Evolutionary conservation across 768 basidiomycete species (phyloP).

Genomic region (Amanita rubescens): DNA sequence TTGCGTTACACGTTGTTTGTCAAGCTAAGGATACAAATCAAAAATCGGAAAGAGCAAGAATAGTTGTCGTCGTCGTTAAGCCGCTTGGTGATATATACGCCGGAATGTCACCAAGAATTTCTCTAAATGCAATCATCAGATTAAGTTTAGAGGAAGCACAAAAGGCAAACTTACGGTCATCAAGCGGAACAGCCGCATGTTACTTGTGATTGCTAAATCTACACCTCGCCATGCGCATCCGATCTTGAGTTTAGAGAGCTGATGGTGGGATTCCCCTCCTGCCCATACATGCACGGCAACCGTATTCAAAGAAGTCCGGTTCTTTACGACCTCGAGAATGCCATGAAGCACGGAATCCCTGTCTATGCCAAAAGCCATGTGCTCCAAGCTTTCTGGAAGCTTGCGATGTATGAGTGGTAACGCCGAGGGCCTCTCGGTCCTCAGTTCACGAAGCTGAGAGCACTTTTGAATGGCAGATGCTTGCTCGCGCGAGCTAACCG

Average conservation of each 20-base stretch:
- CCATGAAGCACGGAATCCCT: constrained; percentile 45
- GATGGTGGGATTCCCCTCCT: constrained; percentile 40
- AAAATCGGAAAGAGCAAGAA: background rate
- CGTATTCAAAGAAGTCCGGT: constrained; percentile 32
- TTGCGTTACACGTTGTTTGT: background rate
- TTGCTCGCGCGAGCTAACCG: constrained; percentile 41
- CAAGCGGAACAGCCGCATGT: constrained; percentile 46
- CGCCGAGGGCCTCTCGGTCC: constrained; percentile 38
- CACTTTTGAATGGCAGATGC: constrained; percentile 40
- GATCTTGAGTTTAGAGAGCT: constrained; percentile 49
- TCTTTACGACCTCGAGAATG: constrained; percentile 49
- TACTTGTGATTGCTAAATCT: constrained; percentile 40
- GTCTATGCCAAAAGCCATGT: constrained; percentile 56
- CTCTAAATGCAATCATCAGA: constrained; percentile 10
- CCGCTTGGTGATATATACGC: background rate
- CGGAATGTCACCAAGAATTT: background rate
- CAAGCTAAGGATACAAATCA: constrained; percentile 9
- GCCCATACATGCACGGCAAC: constrained; percentile 51
- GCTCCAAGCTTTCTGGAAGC: constrained; percentile 27
- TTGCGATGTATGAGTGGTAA: background rate
- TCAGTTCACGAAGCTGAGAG: constrained; percentile 42
- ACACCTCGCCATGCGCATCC: constrained; percentile 59
- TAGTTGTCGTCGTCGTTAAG: background rate
- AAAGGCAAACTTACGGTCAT: constrained; percentile 35
- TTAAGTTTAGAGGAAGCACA: constrained; percentile 13